phyloP scores from a whole-genome alignment of 495 filamentous ascomycete genomes.

The Hypoxylon rickii region DNA sequence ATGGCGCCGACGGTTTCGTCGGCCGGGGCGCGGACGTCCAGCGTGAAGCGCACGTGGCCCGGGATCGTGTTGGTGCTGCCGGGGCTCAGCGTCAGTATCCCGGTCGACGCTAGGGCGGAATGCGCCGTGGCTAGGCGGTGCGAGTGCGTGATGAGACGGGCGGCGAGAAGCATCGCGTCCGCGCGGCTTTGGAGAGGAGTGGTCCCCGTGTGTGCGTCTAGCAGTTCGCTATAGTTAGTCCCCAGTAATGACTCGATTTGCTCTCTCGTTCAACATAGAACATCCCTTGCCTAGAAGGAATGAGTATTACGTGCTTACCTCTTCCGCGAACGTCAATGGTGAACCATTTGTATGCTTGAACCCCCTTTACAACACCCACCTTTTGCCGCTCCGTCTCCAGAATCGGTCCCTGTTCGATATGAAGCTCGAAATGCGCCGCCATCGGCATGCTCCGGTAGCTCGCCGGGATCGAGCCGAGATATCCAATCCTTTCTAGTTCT shows the following conservation, averaged over 20 bases:
- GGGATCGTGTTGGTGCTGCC: slow-evolving; percentile 73
- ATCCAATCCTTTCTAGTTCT: slow-evolving; percentile 72
- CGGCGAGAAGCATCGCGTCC: slow-evolving; percentile 60
- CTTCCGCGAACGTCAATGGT: slow-evolving; percentile 65
- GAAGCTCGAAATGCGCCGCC: slow-evolving; percentile 82
- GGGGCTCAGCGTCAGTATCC: slow-evolving; percentile 64
- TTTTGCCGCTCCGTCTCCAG: slow-evolving; percentile 64
- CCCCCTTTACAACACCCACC: slow-evolving; percentile 73
- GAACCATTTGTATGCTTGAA: slow-evolving; percentile 73
- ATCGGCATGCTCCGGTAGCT: slow-evolving; percentile 67
- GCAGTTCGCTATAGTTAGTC: slow-evolving; percentile 5
- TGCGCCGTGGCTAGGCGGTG: slow-evolving; percentile 63
- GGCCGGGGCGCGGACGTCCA: slow-evolving; percentile 70
- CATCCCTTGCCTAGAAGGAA: background rate
- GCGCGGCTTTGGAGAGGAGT: slow-evolving; percentile 67
- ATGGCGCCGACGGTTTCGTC: slow-evolving; percentile 56
- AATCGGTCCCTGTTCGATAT: slow-evolving; percentile 81
- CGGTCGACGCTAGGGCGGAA: slow-evolving; percentile 69
- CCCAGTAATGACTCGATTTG: background rate
- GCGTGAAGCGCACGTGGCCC: slow-evolving; percentile 66
- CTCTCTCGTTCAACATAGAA: too few relatives aligned
- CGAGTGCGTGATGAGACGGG: slow-evolving; percentile 69
- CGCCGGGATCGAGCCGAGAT: slow-evolving; percentile 62
- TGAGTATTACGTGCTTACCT: slow-evolving; percentile 7
- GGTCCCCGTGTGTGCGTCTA: slow-evolving; percentile 72